Evolutionary conservation across 2,329 filamentous ascomycete species (phyloP), one percentile per base, ranked within the genome.

Genomic region (Phialophora chinensis): DNA sequence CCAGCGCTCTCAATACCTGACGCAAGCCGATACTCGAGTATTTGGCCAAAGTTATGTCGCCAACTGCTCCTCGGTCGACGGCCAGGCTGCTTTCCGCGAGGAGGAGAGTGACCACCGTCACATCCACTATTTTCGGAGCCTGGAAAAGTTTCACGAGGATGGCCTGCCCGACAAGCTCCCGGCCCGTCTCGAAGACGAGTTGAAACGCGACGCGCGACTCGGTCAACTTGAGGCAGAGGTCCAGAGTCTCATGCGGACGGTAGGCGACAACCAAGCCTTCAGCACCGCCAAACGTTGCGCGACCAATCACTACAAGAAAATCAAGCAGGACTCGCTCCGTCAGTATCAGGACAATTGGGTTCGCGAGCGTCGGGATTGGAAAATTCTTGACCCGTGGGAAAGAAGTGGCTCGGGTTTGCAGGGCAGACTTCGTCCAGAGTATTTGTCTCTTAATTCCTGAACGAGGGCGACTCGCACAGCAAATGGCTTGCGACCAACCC

Each of bases 101-200:
- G 61, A 55, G 4, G 61, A 65, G 50, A 29, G 33, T 23, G 63
- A 70, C 38, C 56, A 68, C 7, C 56, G 66, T 6, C 65, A 70
- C 60, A 65, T 71, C 65, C 67, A 69, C 4, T 71, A 66, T 63
- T 71, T 71, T 54, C 65, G 69, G 38, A 65, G 65, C 38, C 54
- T 71, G 8, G 62, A 68, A 58, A 60, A 59, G n/a, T 71, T 69
- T 31, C 62, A 58, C 31, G 66, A 70, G 47, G 35, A 47, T 7
- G 68, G 66, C 12, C 55, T 71, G n/a, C 69, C 69, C 4, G 35
- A 27, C 55, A 25, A 64, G 47, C 57, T 71, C 6, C 66, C 66
- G 27, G 56, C 60, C 10, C 65, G 59, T 20, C 52, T 68, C n/a
- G 63, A 66, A n/a, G 55, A 70, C 25, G 38, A 57, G 12, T 50